Evolutionary conservation across 495 filamentous ascomycete genomes (phyloP).

Genomic region (Corynascus novoguineensis): DNA sequence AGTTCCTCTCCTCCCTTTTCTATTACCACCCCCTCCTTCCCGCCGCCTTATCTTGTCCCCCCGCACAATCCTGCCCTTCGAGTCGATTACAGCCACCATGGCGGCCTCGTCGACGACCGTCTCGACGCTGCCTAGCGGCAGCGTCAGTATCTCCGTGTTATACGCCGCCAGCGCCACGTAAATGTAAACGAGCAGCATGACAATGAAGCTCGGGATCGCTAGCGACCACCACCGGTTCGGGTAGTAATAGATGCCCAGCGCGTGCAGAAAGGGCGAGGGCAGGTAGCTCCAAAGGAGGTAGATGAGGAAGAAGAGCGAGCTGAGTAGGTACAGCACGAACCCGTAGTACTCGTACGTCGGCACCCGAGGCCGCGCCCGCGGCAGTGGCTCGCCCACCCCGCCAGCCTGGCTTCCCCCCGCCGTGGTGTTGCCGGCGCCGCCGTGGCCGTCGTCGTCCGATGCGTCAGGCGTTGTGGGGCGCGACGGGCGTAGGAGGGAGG

Average conservation of each 20-base stretch:
- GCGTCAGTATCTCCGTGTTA: slow-evolving; percentile 82
- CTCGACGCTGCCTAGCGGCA: slow-evolving; percentile 74
- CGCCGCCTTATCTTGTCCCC: slow-evolving; percentile 44
- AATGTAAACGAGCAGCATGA: slow-evolving; percentile 84
- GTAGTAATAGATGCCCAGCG: slow-evolving; percentile 92
- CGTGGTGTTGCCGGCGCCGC: slow-evolving; percentile 22
- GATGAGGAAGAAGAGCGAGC: slow-evolving; percentile 71
- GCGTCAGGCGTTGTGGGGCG: slow-evolving; percentile 87
- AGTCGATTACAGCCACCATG: slow-evolving; percentile 76
- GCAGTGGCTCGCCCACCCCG: slow-evolving; percentile 61
- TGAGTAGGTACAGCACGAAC: slow-evolving; percentile 89
- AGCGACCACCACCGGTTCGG: slow-evolving; percentile 96
- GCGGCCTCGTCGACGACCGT: slow-evolving; percentile 89
- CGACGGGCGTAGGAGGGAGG: slow-evolving; percentile 88
- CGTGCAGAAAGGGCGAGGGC: slow-evolving; percentile 84
- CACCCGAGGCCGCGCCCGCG: slow-evolving; percentile 83
- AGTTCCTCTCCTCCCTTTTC: slow-evolving; percentile 40
- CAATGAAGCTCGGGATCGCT: slow-evolving; percentile 82
- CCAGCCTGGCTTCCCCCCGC: background rate
- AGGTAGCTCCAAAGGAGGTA: slow-evolving; percentile 95
- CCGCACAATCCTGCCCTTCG: slow-evolving; percentile 52
- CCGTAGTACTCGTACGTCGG: slow-evolving; percentile 99
- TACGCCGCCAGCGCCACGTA: slow-evolving; percentile 90
- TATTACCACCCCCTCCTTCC: slow-evolving; percentile 44
- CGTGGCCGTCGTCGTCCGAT: slow-evolving; percentile 71